Evolutionary conservation across 2,329 filamentous ascomycete species (phyloP).

Genomic region (Macrophomina tecta): DNA sequence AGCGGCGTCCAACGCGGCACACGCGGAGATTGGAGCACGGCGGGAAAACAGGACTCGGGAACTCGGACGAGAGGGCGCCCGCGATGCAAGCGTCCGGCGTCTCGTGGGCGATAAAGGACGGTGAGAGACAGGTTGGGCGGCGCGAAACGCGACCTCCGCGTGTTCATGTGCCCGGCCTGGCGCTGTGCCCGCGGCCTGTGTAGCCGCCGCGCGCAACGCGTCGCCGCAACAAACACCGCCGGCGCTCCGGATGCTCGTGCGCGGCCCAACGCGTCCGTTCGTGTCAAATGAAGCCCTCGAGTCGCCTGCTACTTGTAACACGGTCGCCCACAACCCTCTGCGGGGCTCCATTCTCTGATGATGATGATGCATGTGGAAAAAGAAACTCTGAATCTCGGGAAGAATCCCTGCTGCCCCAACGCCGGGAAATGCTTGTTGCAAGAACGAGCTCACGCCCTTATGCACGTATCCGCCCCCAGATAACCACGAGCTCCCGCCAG

Average conservation of each 20-base stretch:
- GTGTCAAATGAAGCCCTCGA: conserved; percentile 6
- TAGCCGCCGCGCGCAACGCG: conserved; percentile 10
- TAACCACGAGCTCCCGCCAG: conserved; percentile 21
- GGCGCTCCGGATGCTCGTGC: conserved; percentile 5
- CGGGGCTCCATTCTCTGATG: not conserved
- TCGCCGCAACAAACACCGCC: conserved; percentile 13
- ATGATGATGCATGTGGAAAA: conserved; percentile 18
- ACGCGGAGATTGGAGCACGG: not conserved
- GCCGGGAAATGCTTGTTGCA: conserved; percentile 27
- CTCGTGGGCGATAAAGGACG: conserved; percentile 15
- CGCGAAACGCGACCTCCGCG: conserved; percentile 20
- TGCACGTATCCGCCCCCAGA: conserved; percentile 25
- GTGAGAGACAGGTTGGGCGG: conserved; percentile 11
- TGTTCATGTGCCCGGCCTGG: conserved; percentile 11
- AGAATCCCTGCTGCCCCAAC: conserved; percentile 23
- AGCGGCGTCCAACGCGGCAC: conserved; percentile 10
- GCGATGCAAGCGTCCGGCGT: conserved; percentile 23
- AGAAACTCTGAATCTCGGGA: conserved; percentile 21
- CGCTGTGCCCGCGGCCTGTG: not conserved
- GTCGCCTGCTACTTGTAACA: conserved; percentile 15
- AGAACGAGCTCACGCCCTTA: conserved; percentile 25
- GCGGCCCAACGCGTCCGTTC: conserved; percentile 1
- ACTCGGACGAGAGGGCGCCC: not conserved
- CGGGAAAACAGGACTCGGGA: not conserved
- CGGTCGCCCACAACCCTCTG: not conserved